phyloP scores from a whole-genome alignment of 345 rosid species.

The Fremontodendron californicum region DNA sequence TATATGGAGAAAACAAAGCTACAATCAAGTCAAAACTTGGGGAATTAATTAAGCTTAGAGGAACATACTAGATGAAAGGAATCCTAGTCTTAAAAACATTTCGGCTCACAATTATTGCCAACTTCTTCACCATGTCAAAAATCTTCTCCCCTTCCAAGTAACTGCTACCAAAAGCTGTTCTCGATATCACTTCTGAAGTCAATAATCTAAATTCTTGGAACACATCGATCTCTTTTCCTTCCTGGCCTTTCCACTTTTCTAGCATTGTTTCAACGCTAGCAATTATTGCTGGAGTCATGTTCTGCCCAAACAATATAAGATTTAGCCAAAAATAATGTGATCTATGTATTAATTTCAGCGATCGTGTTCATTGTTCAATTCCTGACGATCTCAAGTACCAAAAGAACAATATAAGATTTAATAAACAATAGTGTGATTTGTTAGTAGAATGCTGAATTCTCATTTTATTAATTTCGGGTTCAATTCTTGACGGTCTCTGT shows the following conservation, averaged over 20 bases:
- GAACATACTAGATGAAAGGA: not conserved
- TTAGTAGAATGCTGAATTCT: too few species aligned
- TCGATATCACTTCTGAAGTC: not conserved
- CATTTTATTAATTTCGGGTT: too few species aligned
- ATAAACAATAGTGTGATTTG: too few species aligned
- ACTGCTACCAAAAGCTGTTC: conserved; percentile 4
- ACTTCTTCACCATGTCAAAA: not conserved
- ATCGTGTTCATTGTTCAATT: too few species aligned
- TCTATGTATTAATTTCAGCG: not conserved
- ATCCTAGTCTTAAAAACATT: not conserved
- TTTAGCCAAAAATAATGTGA: not conserved
- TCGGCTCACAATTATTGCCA: not conserved
- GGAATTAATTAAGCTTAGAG: not conserved
- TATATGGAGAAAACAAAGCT: not conserved
- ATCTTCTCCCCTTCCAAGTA: conserved; percentile 1
- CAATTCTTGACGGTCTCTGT: too few species aligned
- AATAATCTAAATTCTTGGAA: not conserved
- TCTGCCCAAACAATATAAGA: not conserved
- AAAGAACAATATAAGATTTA: too few species aligned
- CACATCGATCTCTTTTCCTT: not conserved
- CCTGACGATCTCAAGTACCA: not conserved
- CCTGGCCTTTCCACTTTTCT: not conserved
- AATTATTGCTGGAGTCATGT: not conserved
- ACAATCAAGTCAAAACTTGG: not conserved
- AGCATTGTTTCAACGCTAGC: not conserved